Base-by-base conservation (phyloP, 2,329 filamentous ascomycete species). In the Seiridium cupressi region DNA sequence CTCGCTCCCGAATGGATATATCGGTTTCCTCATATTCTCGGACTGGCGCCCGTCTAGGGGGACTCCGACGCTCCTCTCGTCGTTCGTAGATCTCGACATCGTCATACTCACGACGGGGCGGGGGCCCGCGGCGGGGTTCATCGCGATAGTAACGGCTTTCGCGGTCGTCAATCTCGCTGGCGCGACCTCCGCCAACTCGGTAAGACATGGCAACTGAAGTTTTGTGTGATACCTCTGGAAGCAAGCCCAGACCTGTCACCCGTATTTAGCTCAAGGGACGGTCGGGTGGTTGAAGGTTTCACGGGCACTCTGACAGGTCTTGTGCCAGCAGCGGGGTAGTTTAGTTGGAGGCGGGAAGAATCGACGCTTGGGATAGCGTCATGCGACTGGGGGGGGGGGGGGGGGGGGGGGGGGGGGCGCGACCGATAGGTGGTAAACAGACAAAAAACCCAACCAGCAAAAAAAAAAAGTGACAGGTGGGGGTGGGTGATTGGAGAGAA, bases 151-250 rank as follows among this genome's bases (percentile, higher is more conserved):
- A 79, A 60, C 77, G 78, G 61, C 4, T 34, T 11, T 82, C 80
- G 63, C 77, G 75, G 62, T 83, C 80, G 62, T 80, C 79, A 60
- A 80, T 76, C 7, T 80, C 79, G 65, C 65, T 70, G 57, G 67
- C 64, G 61, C 64, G 69, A 63, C 61, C 58, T 42, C 32, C 53
- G 34, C 56, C 56, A 32, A 44, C 65, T 63, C 69, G 68, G 58
- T 69, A 69, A 44, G 70, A 63, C 70, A 66, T 66, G 40, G 26
- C 51, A 53, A 46, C 32, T 46, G 40, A 26, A 44, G 38, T 53
- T 47, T 35, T 13, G 9, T 34, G 10, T 18, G 13, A 48, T 26
- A 11, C 18, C 6, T 26, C 18, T 26, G 18, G 18, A 26, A 26
- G 18, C 18, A 26, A 26, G 18, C 18, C 18, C 18, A 26, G 18